Conservation (phyloP, 1,284 basidiomycete species). For the Peniophora sp. region DNA sequence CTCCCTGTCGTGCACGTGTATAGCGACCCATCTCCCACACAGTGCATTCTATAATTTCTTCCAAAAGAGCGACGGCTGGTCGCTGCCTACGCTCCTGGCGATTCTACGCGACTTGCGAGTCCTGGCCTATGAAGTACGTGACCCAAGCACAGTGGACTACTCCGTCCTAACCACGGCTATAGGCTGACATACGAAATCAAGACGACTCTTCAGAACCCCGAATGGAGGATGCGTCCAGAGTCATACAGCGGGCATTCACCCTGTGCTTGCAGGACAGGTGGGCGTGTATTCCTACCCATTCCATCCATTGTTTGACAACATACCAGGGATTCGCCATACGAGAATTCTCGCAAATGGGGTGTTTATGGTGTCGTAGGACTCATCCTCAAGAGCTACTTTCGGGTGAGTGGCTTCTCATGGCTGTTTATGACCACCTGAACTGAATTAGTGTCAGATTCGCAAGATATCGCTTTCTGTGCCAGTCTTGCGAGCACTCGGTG, state of each 20-base stretch:
- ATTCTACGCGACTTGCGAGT: constrained; percentile 75
- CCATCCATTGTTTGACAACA: constrained; percentile 1
- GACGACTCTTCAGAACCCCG: constrained; percentile 52
- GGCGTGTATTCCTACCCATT: constrained; percentile 11
- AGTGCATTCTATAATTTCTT: constrained; percentile 76
- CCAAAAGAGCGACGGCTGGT: constrained; percentile 73
- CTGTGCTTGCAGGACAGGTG: constrained; percentile 87
- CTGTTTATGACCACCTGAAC: neutral
- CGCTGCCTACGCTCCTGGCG: constrained; percentile 71
- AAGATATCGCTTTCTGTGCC: constrained; percentile 89
- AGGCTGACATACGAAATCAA: constrained; percentile 63
- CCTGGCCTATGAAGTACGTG: constrained; percentile 63
- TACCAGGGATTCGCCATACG: constrained; percentile 51
- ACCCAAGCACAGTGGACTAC: neutral
- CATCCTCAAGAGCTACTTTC: constrained; percentile 92
- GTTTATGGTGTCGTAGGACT: constrained; percentile 92
- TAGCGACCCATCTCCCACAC: neutral
- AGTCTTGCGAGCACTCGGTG: constrained; percentile 82
- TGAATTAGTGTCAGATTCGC: constrained; percentile 53
- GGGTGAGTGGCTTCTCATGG: constrained; percentile 39
- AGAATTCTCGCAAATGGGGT: constrained; percentile 86
- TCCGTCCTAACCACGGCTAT: constrained; percentile 4
- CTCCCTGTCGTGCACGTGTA: constrained; percentile 10
- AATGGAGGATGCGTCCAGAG: constrained; percentile 88
- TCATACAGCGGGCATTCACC: constrained; percentile 89